A percentile compares a stretch with the other conserved stretches of the same genome.
Evolutionary conservation across 208 protist genomes (phyloP).

Genomic region (Novymonas esmeraldas): DNA sequence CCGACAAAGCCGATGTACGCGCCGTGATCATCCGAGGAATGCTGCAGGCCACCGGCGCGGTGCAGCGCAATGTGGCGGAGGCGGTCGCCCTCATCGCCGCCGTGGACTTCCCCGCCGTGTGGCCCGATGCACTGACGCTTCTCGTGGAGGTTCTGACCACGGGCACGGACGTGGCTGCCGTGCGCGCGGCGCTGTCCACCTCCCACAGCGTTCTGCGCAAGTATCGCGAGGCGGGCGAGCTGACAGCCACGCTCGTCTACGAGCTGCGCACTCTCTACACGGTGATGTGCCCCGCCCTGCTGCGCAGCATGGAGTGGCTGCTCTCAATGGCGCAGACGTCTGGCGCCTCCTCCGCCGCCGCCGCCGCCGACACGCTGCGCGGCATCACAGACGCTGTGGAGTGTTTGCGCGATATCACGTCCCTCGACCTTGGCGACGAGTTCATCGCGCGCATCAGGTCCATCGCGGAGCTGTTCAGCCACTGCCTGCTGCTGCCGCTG

Average conservation of each 20-base stretch:
- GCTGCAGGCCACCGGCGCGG: conserved; percentile 41
- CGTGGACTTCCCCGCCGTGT: conserved; percentile 92
- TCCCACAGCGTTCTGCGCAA: conserved; percentile 91
- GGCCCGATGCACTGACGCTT: conserved; percentile 81
- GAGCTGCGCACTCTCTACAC: conserved; percentile 77
- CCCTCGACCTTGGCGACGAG: conserved; percentile 95
- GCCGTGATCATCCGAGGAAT: conserved; percentile 62
- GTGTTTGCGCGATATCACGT: conserved; percentile 81
- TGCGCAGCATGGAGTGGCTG: conserved; percentile 32
- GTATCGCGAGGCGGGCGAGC: conserved; percentile 73
- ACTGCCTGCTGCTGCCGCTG: conserved; percentile 58
- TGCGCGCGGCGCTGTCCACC: conserved; percentile 79
- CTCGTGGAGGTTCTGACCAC: conserved; percentile 56
- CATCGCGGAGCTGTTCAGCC: conserved; percentile 67
- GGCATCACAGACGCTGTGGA: conserved; percentile 69
- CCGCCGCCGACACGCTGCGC: conserved; percentile 34
- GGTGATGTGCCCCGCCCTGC: conserved; percentile 35
- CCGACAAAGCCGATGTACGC: conserved; percentile 70
- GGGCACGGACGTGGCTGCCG: conserved; percentile 24
- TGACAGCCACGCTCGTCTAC: conserved; percentile 56
- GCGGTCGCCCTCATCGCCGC: conserved; percentile 88
- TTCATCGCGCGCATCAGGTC: conserved; percentile 88
- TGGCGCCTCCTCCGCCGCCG: conserved; percentile 20
- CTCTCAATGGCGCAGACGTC: conserved; percentile 18
- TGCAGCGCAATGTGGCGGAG: conserved; percentile 92